Base-by-base conservation (phyloP, 2,329 filamentous ascomycete genomes). In the Ophiostoma himal-ulmi region DNA sequence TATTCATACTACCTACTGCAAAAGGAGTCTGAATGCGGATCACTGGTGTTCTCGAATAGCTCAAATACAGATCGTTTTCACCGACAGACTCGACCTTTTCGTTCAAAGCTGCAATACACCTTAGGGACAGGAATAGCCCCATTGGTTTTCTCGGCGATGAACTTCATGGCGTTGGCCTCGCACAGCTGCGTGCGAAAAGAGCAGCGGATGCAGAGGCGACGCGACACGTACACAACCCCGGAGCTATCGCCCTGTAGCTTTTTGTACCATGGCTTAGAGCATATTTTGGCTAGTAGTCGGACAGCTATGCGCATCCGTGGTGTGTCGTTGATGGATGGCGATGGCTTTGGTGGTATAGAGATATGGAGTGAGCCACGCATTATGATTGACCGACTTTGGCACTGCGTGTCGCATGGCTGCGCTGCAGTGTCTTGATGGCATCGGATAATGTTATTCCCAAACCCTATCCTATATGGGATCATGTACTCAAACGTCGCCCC, bases 101-200 rank as follows among this genome's bases (percentile, higher is more conserved):
- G 76, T 1, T 77, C 69, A 68, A 85, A 85, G 48, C 82, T 77
- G 72, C 78, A 82, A 72, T 82, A 77, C 1, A 84, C 77, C 11
- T 78, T 78, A 2, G 83, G 83, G 0, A 84, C 80, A 4, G 82
- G 82, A 30, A 85, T 78, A 0, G 52, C 52, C 3, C 52, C 52
- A 11, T 57, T 57, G 52, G 52, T 57, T 26, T 57, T 8, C n/a
- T 77, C 69, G 0, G 78, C 76, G 36, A 84, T 72, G 67, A 79
- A 82, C 52, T 76, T 72, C 77, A 84, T 81, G 1, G 67, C 69
- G 14, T 60, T 57, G 2, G 57, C 69, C 30, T 70, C 69, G 7
- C 52, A 26, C 8, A 57, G 52, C n/a, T 57, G 52, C 8, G 52
- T 57, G n/a, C 52, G 52, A 22, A 11, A 57, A 69, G n/a, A 8